Evolutionary conservation across 345 rosid genomes (phyloP).

Genomic region (Microcos paniculata): DNA sequence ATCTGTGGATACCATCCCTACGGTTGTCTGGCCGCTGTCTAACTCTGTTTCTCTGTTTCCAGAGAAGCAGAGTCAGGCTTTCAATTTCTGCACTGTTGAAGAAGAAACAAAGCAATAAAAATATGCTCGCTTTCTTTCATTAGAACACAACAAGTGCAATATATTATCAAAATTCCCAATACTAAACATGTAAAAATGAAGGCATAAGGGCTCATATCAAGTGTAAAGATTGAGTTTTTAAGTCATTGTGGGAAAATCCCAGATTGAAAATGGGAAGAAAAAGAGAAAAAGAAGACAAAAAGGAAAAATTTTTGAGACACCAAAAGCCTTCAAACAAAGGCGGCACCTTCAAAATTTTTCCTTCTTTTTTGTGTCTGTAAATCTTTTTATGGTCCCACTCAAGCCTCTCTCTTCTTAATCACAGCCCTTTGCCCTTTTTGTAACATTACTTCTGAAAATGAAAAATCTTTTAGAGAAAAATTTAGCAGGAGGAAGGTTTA

Average conservation of each 20-base stretch:
- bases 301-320: slow-evolving; percentile 11
- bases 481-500: background rate
- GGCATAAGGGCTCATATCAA: slow-evolving; percentile 54
- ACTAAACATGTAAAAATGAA: background rate
- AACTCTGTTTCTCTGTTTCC: slow-evolving; percentile 1
- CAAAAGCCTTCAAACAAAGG: slow-evolving; percentile 31
- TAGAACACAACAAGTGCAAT: slow-evolving; percentile 30
- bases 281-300: background rate
- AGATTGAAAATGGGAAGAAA: background rate
- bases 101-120: slow-evolving; percentile 22
- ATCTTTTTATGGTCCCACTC: slow-evolving; percentile 35
- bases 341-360: slow-evolving; percentile 17
- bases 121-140: slow-evolving; percentile 13
- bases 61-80: slow-evolving; percentile 26
- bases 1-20: slow-evolving; percentile 62
- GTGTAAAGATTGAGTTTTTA: slow-evolving; percentile 29
- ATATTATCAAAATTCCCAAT: background rate
- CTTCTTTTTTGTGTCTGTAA: background rate
- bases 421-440: slow-evolving; percentile 23
- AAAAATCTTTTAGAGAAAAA: background rate
- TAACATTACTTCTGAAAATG: no score
- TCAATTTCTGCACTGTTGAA: slow-evolving; percentile 39
- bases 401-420: slow-evolving; percentile 65
- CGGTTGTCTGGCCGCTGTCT: slow-evolving; percentile 75
- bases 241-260: slow-evolving; percentile 39